These are phyloP conservation scores for Fusarium aywerte DNA, from an alignment of 2,329 filamentous ascomycete genomes.

Conservation along the genomic window DNA sequence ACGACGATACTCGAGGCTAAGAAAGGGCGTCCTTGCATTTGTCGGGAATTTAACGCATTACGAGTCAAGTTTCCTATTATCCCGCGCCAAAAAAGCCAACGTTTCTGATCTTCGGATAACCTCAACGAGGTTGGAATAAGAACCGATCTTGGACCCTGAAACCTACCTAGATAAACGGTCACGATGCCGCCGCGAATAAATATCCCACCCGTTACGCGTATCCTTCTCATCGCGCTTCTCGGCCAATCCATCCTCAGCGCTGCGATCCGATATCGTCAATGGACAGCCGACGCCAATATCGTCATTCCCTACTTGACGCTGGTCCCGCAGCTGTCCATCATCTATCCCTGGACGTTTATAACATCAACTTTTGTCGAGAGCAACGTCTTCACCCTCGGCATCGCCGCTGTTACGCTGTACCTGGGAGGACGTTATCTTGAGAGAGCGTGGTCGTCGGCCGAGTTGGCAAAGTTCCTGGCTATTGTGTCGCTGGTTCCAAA, in stretches of 20 bases:
- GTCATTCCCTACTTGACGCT: slow-evolving; percentile 89
- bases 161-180: slow-evolving; percentile 37
- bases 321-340: slow-evolving; percentile 82
- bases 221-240: slow-evolving; percentile 78
- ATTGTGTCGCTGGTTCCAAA: slow-evolving; percentile 85
- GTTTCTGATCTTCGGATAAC: slow-evolving; percentile 6
- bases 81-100: slow-evolving; percentile 10
- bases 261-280: slow-evolving; percentile 77
- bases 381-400: slow-evolving; percentile 85
- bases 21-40: neutral
- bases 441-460: slow-evolving; percentile 90
- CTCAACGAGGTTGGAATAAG: slow-evolving; percentile 16
- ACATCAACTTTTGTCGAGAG: slow-evolving; percentile 90
- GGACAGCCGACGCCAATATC: slow-evolving; percentile 70
- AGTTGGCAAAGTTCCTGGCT: slow-evolving; percentile 90
- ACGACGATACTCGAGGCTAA: slow-evolving; percentile 5
- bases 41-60: neutral
- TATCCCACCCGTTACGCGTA: slow-evolving; percentile 89
- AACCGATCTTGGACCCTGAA: slow-evolving; percentile 8
- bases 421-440: slow-evolving; percentile 96
- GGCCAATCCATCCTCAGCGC: slow-evolving; percentile 85
- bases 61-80: slow-evolving; percentile 1
- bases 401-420: slow-evolving; percentile 83
- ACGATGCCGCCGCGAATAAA: slow-evolving; percentile 86
- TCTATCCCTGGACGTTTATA: slow-evolving; percentile 93